Conservation (phyloP, 2,329 filamentous ascomycete species). For the Ramularia endophylla region DNA sequence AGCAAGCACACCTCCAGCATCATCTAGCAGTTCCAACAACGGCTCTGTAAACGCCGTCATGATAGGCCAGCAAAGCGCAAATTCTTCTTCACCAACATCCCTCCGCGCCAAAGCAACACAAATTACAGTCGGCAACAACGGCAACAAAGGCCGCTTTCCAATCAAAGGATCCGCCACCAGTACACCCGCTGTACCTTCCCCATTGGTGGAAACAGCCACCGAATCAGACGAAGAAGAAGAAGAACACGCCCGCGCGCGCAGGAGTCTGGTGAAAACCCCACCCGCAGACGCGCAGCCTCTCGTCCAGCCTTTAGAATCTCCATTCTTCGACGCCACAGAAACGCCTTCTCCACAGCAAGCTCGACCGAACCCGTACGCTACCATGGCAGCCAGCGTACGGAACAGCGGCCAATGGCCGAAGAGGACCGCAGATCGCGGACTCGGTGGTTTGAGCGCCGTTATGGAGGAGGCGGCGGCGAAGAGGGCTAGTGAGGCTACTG, state of each 20-base stretch:
- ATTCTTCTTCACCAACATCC: constrained; percentile 5
- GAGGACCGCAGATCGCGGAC: constrained; percentile 14
- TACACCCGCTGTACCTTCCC: constrained; percentile 26
- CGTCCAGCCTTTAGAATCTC: constrained; percentile 25
- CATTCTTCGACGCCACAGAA: constrained; percentile 32
- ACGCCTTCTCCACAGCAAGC: constrained; percentile 8
- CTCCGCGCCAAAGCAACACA: constrained; percentile 37
- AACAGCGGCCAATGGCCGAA: constrained; percentile 12
- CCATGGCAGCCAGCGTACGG: constrained; percentile 28
- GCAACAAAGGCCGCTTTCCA: constrained; percentile 28
- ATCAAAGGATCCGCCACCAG: constrained; percentile 17
- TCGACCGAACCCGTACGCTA: constrained; percentile 35
- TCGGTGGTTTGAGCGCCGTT: constrained; percentile 37
- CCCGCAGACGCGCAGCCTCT: constrained; percentile 14
- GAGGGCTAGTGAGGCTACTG: constrained; percentile 33
- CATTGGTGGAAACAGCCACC: constrained; percentile 23
- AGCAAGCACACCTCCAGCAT: constrained; percentile 11
- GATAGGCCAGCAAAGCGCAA: constrained; percentile 6
- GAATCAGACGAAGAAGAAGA: constrained; percentile 28
- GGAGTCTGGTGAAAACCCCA: constrained; percentile 19
- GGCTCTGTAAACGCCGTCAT: constrained; percentile 8
- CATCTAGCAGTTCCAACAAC: constrained; percentile 4
- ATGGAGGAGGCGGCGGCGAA: constrained; percentile 39
- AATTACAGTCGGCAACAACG: constrained; percentile 38
- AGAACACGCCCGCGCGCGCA: constrained; percentile 26